Evolutionary conservation across 768 basidiomycete genomes (phyloP), one percentile per base, ranked within the genome.

Genomic region (Nidularia pulvinata): DNA sequence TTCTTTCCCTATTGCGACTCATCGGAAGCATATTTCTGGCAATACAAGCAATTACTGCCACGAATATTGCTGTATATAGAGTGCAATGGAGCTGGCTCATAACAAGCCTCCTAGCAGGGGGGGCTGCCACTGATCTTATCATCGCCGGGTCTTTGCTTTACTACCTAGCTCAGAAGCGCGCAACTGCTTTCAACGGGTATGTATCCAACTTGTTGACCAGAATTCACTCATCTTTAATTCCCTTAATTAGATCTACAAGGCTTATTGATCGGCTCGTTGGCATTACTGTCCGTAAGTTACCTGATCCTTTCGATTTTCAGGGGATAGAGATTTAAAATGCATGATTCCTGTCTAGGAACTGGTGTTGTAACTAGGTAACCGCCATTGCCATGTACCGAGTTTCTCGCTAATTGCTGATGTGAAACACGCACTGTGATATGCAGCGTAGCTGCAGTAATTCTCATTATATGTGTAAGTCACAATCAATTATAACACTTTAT

Each of bases 101-200:
- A 19, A 65, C 67, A 1, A 58, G 61, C 11, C 56, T 70, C 5
- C 63, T 72, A 37, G 58, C 57, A 11, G 55, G 63, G 9, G 65
- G 70, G 7, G 66, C 62, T 1, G 58, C 56, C 1, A 52, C 70
- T 10, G 73, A 75, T 46, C 53, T 72, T 30, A 55, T 65, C 6
- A 67, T 73, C 52, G 65, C 69, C 0, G 57, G 56, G 0, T 61
- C 65, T 19, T 61, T 75, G 61, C 56, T 71, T 42, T 71, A 65
- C 42, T 70, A 69, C 52, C 55, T 74, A 7, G 25, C 56, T 2
- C 52, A 52, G 25, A 57, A 68, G 50, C 53, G 62, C 36, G 46
- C 53, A 2, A 48, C 61, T 19, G 61, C 54, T 25, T 55, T 62
- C 46, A 44, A 58, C 51, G 34, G 59, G 66, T 63, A 35, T 5